Evolutionary conservation across 2,329 filamentous ascomycete species (phyloP), one percentile per base, ranked within the genome.

Genomic region (Diatrype stigma): DNA sequence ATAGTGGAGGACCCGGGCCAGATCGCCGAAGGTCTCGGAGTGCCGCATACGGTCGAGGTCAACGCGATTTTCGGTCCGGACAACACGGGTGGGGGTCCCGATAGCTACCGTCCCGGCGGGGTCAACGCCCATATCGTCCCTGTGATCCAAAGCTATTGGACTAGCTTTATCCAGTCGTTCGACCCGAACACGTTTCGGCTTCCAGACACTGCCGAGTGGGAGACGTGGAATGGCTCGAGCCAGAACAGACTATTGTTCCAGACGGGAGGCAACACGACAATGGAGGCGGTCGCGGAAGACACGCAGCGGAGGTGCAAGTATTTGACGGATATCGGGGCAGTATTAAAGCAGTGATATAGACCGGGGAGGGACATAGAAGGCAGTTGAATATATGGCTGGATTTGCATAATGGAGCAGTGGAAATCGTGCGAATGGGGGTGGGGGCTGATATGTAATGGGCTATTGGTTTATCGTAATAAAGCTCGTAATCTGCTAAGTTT

Each of bases 71-170:
- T 82, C 71, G 87, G 87, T 0, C 80, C 83, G 0, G 70, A 75
- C 3, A 79, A 85, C 60, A 73, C 78, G 2, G 68, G 71, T 21
- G 69, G 70, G 5, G 62, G 55, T 0, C 85, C 85, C 0, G 61
- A 62, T 2, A 84, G 79, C 45, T 90, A 89, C 58, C 64, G 65
- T 7, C 63, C 70, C 0, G 73, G 71, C 3, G 72, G 70, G 14
- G 67, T 68, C 14, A 90, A 90, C 56, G 76, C 71, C 1, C 62
- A 63, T 0, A 81, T 87, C 6, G 75, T 87, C 1, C 73, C 79
- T 0, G 68, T 86, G 0, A 78, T 87, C 26, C 85, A 89, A 61
- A 78, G 75, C 0, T 92, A 90, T 66, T 91, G 86, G 86, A 81
- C 83, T 1, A 88, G 83, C 56, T 92, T 92, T 63, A 82, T 92